These are phyloP conservation scores for Penicillium sp. DNA, from an alignment of 2,329 filamentous ascomycete genomes.

Conservation along the genomic window DNA sequence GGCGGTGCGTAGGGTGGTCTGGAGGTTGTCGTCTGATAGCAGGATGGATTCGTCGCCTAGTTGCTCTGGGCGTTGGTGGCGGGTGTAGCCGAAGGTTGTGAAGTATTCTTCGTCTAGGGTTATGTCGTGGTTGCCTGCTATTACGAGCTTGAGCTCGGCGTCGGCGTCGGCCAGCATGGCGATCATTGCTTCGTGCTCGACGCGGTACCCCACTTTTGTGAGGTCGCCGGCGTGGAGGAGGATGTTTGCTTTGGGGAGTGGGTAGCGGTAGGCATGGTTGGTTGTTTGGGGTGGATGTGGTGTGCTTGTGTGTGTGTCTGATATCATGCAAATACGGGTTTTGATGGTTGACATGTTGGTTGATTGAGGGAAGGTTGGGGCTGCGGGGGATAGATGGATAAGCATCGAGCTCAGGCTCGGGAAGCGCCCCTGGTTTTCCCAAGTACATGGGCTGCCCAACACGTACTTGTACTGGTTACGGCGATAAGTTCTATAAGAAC, in stretches of 20 bases:
- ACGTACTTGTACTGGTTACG: too few relatives aligned
- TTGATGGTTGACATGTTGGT: conserved; percentile 21
- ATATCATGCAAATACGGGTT: conserved; percentile 38
- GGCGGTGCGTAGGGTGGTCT: conserved; percentile 11
- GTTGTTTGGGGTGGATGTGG: conserved; percentile 19
- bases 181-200: conserved; percentile 43
- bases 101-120: conserved; percentile 48
- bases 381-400: background rate
- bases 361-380: background rate
- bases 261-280: conserved; percentile 30
- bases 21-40: conserved; percentile 12
- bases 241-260: conserved; percentile 46
- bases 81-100: conserved; percentile 19
- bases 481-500: background rate
- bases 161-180: conserved; percentile 42
- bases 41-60: conserved; percentile 18
- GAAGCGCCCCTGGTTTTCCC: background rate
- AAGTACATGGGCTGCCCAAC: too few relatives aligned
- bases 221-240: conserved; percentile 53
- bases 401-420: background rate
- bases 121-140: conserved; percentile 56
- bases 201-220: conserved; percentile 43
- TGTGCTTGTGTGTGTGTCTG: conserved; percentile 35
- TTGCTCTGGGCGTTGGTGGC: conserved; percentile 21
- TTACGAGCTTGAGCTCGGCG: conserved; percentile 53